phyloP scores from a whole-genome alignment of 345 rosid genomes.

The Brassica cretica region DNA sequence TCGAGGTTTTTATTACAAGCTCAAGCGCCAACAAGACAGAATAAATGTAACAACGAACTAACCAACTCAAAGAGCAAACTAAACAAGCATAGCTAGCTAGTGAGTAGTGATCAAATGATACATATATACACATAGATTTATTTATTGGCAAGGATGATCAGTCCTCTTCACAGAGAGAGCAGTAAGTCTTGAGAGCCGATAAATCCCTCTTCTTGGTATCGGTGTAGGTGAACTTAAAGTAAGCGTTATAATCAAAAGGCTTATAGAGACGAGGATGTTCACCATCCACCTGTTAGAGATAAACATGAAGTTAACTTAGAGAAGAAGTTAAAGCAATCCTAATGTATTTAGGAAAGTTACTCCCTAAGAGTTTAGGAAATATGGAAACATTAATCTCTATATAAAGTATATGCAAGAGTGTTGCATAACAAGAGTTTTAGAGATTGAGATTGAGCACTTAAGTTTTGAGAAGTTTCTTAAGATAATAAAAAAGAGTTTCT shows the following conservation, averaged over 20 bases:
- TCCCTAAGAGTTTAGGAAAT: no score
- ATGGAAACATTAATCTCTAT: no score
- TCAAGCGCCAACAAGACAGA: neutral
- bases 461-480: no score
- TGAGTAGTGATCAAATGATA: conserved; percentile 21
- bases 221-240: conserved; percentile 7
- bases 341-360: no score
- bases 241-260: conserved; percentile 29
- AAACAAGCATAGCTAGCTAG: neutral
- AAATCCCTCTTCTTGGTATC: neutral
- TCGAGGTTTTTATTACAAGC: conserved; percentile 15
- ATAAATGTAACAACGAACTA: conserved; percentile 1
- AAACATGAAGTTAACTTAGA: no score
- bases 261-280: conserved; percentile 10
- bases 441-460: no score
- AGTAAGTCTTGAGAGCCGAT: conserved; percentile 33
- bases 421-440: no score
- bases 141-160: neutral
- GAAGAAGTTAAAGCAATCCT: no score
- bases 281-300: conserved; percentile 15
- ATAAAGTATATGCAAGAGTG: no score
- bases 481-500: no score
- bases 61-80: neutral
- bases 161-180: conserved; percentile 28
- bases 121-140: conserved; percentile 1